Base-by-base conservation (phyloP, 2,329 filamentous ascomycete species). In the Ceratocystis cacaofunesta region DNA sequence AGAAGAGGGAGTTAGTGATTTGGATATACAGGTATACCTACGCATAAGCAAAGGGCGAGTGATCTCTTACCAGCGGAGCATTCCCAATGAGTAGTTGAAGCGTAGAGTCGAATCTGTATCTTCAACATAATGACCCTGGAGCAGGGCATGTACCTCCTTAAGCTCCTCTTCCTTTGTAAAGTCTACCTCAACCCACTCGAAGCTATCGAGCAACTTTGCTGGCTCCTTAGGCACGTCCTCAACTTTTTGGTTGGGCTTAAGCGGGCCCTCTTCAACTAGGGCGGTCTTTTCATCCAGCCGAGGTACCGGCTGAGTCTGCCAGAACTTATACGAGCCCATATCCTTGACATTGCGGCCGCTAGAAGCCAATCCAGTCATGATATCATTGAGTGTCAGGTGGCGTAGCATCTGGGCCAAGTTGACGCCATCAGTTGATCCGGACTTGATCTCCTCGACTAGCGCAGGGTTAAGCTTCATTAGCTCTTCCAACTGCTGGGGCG, bases 261-360 rank as follows among this genome's bases (percentile, higher is more conserved):
- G 89, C 0, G 92, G 90, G 0, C 94, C 94, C 71, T 97, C 92
- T 69, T 85, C 79, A 61, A 85, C 76, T 61, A 79, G 76, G 15
- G 72, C 70, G 15, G 50, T 22, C 67, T 79, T 75, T 74, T 86
- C 78, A 71, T 82, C 86, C 72, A 97, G 96, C 72, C 86, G 87
- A 62, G 89, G 89, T 67, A 99, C 94, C 0, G 94, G 94, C 75
- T 99, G 94, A 60, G 94, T 99, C 75, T 90, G 86, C 94, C 94
- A 99, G 78, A 99, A 99, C 77, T 95, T 96, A 81, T 97, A 96
- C 67, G 87, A 89, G 5, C 87, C 91, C 90, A 96, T 96, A 73
- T 96, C 92, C 78, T 96, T 96, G 71, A 85, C 86, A 72, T 95
- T 95, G 80, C 94, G 95, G 65, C 88, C 89, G 68, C 84, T 85